Evolutionary conservation across 257 asterid species (phyloP), one percentile per base, ranked within the genome.

Genomic region (Nyctanthes arbortristis): DNA sequence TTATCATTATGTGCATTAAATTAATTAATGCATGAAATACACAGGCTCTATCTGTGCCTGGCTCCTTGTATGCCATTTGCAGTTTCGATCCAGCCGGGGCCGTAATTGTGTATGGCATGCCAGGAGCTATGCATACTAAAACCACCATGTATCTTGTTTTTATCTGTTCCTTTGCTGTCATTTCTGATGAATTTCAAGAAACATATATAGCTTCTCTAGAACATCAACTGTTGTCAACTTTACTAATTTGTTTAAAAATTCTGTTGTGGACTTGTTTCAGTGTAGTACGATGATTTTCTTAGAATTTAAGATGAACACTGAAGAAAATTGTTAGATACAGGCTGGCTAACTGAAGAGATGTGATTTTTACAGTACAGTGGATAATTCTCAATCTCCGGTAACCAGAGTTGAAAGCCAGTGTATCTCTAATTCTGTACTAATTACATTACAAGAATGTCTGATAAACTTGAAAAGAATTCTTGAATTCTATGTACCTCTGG

Each of bases 21-120:
- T n/a, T n/a, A n/a, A n/a, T n/a, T n/a, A n/a, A n/a, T 9, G 8
- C n/a, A 2, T 39, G 27, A 4, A 49, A 40, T 35, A 16, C 33
- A 25, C 24, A 57, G 4, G 4, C 16, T 39, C 55, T 40, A 49
- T 1, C 7, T 52, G 39, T 82, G 85, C 84, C 85, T 82, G 85
- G 87, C 87, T 84, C 85, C 87, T 65, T 80, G 90, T 71, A 84
- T 78, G 90, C 90, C 90, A 80, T 68, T 66, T 49, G 72, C 65
- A 35, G 54, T 57, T 70, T 84, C 18, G 77, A 8, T 67, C 70
- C 16, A 0, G 0, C 24, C 33, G 1, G 22, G 80, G 74, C 62
- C 73, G 71, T 20, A 72, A 67, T 75, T 36, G 70, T 33, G 81
- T 37, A 69, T 81, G 89, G 87, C 87, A 34, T 81, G 66, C 82